A percentile compares a stretch with the other conserved stretches of the same genome.
Evolutionary conservation across 768 basidiomycete species (phyloP).

Genomic region (Tricholoma bakamatsutake): DNA sequence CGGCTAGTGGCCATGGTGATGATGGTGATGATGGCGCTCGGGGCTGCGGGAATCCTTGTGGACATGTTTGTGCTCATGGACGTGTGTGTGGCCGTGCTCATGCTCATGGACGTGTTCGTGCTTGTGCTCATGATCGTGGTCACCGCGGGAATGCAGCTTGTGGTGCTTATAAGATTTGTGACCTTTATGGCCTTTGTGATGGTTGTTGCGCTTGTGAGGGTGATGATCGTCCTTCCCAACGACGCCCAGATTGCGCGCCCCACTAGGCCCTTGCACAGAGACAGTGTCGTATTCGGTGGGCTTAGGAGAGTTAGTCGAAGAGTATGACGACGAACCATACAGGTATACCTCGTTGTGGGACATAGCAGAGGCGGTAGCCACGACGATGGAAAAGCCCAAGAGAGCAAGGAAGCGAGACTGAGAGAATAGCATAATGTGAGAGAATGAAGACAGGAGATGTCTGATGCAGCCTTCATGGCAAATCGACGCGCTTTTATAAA

Average conservation of each 20-base stretch:
- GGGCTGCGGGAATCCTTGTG: neutral
- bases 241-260: neutral
- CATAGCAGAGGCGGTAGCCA: neutral
- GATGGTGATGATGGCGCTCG: neutral
- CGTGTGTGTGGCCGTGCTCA: neutral
- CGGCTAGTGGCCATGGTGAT: neutral
- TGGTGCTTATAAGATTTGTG: neutral
- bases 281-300: neutral
- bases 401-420: conserved; percentile 5
- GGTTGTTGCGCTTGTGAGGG: neutral
- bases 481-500: neutral
- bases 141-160: neutral
- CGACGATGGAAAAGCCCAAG: conserved; percentile 3
- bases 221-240: neutral
- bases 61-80: neutral
- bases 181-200: neutral
- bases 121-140: neutral
- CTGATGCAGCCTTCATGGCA: neutral
- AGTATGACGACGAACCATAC: neutral
- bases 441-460: neutral
- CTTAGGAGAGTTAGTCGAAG: neutral
- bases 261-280: neutral
- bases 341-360: neutral
- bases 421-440: neutral
- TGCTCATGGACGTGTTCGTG: neutral